Base-by-base conservation (phyloP, 148 eudicot genomes). In the Cornus kousa region DNA sequence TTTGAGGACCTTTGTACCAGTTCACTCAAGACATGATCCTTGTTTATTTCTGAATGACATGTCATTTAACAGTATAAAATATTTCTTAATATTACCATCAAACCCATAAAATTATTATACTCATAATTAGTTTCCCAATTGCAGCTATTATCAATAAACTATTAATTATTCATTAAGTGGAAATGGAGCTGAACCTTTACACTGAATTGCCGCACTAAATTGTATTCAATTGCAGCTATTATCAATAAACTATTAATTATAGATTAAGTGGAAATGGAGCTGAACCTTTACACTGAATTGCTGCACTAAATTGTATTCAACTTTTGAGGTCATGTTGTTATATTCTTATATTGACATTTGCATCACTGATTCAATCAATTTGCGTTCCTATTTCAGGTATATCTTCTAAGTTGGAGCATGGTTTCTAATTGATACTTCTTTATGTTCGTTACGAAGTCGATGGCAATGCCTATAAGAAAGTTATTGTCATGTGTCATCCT, bases 401-500 rank as follows among this genome's bases (percentile, higher is more conserved):
- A 68, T 76, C n/a, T 68, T 28, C 9, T 39, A 69, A 60, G n/a
- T 31, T 70, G 69, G 59, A 68, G 79, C n/a, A 37, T 50, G 23
- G 32, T 74, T 72, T 71, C 35, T 35, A 1, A 59, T 37, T 76
- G 75, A 79, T 67, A 72, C 13, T 23, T 66, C 71, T 17, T 7
- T 65, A 13, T n/a, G 39, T 73, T 73, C 64, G 4, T 28, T 62
- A 80, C 73, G 39, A 89, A 89, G 87, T 82, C 85, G 53, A 86
- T 86, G 67, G 46, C 85, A 74, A 87, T 71, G 32, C 75, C 91
- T 68, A 73, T 87, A 16, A 89, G 80, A 82, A 89, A 91, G 77
- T 79, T 85, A 12, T 91, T 83, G 39, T 87, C 91, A 16, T 84
- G 87, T 80, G 90, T 93, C 69, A 92, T 89, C 69, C 88, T 89